These are phyloP conservation scores for Trichoderma atroviride DNA, from an alignment of 2,329 filamentous ascomycete species.

Conservation along the genomic window DNA sequence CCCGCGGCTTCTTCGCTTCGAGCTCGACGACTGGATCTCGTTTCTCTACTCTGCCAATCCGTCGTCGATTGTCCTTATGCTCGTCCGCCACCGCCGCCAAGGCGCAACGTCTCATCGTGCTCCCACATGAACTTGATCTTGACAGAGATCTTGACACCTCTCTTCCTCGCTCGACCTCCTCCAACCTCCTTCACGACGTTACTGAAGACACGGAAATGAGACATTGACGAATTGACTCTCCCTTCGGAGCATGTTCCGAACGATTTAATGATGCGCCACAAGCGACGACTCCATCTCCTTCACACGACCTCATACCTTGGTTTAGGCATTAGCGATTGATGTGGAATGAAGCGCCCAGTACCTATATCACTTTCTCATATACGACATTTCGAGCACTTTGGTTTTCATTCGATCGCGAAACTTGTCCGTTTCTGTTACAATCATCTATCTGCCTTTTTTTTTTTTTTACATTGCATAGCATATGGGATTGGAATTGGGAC, in stretches of 20 bases:
- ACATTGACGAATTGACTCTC: constrained; percentile 30
- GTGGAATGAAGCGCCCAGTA: constrained; percentile 14
- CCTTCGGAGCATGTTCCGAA: constrained; percentile 9
- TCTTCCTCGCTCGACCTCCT: constrained; percentile 18
- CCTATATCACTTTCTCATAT: constrained; percentile 20
- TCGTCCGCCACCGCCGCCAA: constrained; percentile 49
- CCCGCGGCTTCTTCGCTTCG: constrained; percentile 47
- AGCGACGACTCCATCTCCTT: constrained; percentile 10
- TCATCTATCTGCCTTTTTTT: constrained; percentile 27
- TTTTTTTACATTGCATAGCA: constrained; percentile 34
- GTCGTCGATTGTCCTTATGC: constrained; percentile 53
- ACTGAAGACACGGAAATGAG: constrained; percentile 38
- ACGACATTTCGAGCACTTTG: constrained; percentile 11
- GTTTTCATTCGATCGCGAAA: constrained; percentile 19
- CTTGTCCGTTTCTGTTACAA: neutral
- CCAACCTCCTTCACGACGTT: constrained; percentile 32
- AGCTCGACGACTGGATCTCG: constrained; percentile 49
- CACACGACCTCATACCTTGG: constrained; percentile 5
- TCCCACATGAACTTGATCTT: constrained; percentile 11
- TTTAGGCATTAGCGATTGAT: constrained; percentile 14
- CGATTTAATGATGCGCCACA: constrained; percentile 22
- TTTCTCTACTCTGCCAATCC: constrained; percentile 54
- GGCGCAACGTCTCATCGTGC: constrained; percentile 42
- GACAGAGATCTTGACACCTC: neutral
- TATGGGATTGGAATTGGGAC: constrained; percentile 24